Evolutionary conservation across 1,139 yeast genomes (phyloP), one percentile per base, ranked within the genome.

Genomic region (Geotrichum macrosporum): DNA sequence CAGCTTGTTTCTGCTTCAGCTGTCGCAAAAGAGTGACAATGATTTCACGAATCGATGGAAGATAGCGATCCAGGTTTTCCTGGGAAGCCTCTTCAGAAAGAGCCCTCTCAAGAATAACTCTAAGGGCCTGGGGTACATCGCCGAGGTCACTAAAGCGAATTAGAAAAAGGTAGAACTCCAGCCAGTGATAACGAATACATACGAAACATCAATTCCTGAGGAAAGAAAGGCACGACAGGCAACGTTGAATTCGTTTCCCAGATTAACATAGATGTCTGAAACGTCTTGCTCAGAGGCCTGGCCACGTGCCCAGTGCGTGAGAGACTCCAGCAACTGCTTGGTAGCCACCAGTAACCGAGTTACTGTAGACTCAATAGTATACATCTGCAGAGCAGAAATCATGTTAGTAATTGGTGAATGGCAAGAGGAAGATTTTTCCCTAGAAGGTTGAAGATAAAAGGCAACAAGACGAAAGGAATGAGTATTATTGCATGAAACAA

Each of bases 161-260:
- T 15, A 15, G 5, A 9, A 5, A 37, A 24, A 9, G 15, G 31
- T 2, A 6, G 26, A 35, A 13, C 24, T n/a, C n/a, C n/a, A n/a
- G n/a, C n/a, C n/a, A n/a, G n/a, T 20, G 12, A 15, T 29, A 9
- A 35, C 32, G 13, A 32, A 15, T 10, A 48, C 57, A 15, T 50
- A 59, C 56, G 61, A 54, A n/a, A 80, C 80, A 52, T 81, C 84
- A 3, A 85, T 76, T 1, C 87, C 87, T 1, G 83, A 80, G 39
- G 72, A 72, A n/a, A 76, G 67, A 60, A 85, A 84, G 2, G 87
- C 83, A 53, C 87, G 75, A 15, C 92, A 80, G 0, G 95, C 88
- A 2, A 86, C 78, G 56, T 94, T 81, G 70, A 88, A 92, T 65
- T 89, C 96, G 62, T 89, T 92, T 0, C 98, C 98, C 32, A 92